Evolutionary conservation across 331 rosid genomes (phyloP).

Genomic region (Rhamnella rubrinervis): DNA sequence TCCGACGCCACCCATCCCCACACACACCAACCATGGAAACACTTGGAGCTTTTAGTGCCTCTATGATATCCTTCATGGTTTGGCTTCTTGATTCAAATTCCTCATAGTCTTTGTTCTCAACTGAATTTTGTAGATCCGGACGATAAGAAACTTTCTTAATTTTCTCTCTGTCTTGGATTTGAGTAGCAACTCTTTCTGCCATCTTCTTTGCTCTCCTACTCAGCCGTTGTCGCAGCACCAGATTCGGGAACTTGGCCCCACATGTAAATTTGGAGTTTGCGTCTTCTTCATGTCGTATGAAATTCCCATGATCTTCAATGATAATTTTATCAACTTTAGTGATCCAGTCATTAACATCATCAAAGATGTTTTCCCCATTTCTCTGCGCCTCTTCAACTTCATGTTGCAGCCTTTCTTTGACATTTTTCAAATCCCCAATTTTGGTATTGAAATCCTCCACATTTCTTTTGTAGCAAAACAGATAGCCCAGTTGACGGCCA

Average conservation of each 20-base stretch:
- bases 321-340: no score
- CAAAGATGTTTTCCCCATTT: no score
- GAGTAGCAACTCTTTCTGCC: not conserved
- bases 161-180: no score
- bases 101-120: not conserved
- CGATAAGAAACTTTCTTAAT: not conserved
- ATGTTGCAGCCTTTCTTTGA: no score
- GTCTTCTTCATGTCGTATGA: not conserved
- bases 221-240: not conserved
- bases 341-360: no score
- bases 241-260: not conserved
- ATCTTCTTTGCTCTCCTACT: not conserved
- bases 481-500: no score
- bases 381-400: no score
- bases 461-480: no score
- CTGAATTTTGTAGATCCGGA: not conserved
- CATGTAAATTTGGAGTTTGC: not conserved
- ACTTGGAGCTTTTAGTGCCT: not conserved
- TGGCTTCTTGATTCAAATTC: not conserved
- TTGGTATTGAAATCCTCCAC: no score
- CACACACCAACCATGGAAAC: not conserved
- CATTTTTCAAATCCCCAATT: no score
- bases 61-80: not conserved
- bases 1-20: conserved; percentile 28
- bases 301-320: no score